Conservation (phyloP, 2,329 filamentous ascomycete genomes). For the Nemania serpens region DNA sequence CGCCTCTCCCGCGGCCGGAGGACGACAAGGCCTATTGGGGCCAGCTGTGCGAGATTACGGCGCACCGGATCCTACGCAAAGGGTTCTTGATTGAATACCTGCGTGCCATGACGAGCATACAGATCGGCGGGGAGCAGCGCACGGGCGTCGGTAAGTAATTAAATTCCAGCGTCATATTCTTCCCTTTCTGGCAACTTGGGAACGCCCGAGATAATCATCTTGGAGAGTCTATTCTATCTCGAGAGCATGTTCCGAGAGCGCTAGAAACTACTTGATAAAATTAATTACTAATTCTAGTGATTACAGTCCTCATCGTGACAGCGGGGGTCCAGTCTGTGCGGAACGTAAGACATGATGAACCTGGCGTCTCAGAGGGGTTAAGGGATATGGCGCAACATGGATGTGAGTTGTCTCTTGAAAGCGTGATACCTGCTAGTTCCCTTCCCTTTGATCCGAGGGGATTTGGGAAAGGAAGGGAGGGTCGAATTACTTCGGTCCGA, state of each 20-base stretch:
- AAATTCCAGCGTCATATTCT: no score
- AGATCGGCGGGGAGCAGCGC: conserved; percentile 20
- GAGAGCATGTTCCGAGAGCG: no score
- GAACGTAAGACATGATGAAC: conserved; percentile 5
- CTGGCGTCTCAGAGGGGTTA: conserved; percentile 25
- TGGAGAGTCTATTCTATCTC: no score
- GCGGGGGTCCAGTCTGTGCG: conserved; percentile 16
- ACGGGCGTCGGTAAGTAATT: no score
- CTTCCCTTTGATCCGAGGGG: neutral
- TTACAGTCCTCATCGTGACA: conserved; percentile 23
- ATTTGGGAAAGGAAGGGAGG: neutral
- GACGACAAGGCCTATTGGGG: neutral
- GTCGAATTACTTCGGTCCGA: neutral
- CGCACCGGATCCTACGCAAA: conserved; percentile 20
- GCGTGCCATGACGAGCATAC: conserved; percentile 5
- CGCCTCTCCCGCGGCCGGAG: neutral
- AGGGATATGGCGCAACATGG: conserved; percentile 27
- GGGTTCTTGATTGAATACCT: conserved; percentile 25
- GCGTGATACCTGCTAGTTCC: neutral
- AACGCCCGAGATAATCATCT: no score
- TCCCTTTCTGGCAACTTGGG: no score
- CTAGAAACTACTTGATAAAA: no score
- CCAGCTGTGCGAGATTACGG: conserved; percentile 23
- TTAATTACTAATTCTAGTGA: no score
- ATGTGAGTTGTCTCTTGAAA: conserved; percentile 3